Evolutionary conservation across 2,329 filamentous ascomycete species (phyloP).

Genomic region (Penicillium sp.): DNA sequence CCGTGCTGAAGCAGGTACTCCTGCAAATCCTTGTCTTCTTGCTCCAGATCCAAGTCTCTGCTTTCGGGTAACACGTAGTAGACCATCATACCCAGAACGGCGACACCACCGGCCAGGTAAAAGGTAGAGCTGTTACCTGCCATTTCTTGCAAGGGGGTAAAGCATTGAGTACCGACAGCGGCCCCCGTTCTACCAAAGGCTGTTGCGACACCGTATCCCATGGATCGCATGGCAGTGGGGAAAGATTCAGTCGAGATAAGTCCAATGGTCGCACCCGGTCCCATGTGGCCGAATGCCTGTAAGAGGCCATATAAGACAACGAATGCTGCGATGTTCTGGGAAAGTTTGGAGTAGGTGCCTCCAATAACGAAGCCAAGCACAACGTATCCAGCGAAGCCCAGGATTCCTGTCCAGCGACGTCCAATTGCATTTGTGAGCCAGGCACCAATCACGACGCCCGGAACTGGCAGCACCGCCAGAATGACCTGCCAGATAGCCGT

Average conservation of each 20-base stretch:
- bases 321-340: constrained; percentile 33
- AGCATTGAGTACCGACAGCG: constrained; percentile 38
- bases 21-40: constrained; percentile 30
- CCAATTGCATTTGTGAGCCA: constrained; percentile 37
- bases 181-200: constrained; percentile 39
- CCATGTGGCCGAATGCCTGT: constrained; percentile 37
- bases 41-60: constrained; percentile 27
- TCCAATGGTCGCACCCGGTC: constrained; percentile 37
- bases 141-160: constrained; percentile 32
- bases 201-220: constrained; percentile 36
- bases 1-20: constrained; percentile 26
- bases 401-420: constrained; percentile 31
- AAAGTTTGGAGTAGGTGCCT: constrained; percentile 28
- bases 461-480: constrained; percentile 35
- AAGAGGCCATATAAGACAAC: constrained; percentile 38
- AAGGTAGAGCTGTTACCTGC: constrained; percentile 36
- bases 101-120: constrained; percentile 33
- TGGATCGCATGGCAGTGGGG: constrained; percentile 36
- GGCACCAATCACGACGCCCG: constrained; percentile 36
- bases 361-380: constrained; percentile 37
- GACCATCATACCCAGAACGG: constrained; percentile 30
- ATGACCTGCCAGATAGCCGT: constrained; percentile 41
- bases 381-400: constrained; percentile 33
- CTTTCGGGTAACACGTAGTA: constrained; percentile 37
- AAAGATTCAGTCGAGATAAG: constrained; percentile 36